Evolutionary conservation across 192 early-diverging fungal species (phyloP), one percentile per base, ranked within the genome.

Genomic region (Backusella tuberculispora): DNA sequence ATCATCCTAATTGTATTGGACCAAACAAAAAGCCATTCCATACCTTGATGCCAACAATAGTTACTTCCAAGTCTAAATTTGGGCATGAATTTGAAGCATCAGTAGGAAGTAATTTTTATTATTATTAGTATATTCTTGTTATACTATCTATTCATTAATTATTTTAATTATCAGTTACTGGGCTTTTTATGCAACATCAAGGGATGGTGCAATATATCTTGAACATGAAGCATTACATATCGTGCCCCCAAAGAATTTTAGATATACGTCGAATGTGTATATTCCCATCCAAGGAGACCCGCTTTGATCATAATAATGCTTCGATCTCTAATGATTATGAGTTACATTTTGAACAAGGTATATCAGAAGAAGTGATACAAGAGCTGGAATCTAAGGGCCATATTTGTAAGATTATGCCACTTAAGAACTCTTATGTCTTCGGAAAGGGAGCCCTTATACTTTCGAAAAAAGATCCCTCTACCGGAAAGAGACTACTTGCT

Each of bases 101-200:
- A 46, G 88, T 84, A 66, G 89, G 89, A 44, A 76, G 79, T 78
- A 60, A 71, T 24, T 75, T 14, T 34, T 48, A 14, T 43, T 43
- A 21, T 5, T 7, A 24, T 24, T 12, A 5, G 13, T 14, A 34
- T 15, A 6, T 9, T 10, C n/a, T 0, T 41, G 41, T n/a, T 40
- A 3, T 41, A 9, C n/a, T 38, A 17, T 24, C 6, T 29, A 14
- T 24, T 12, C 17, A 14, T 8, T 40, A 66, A 13, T 40, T n/a
- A 66, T n/a, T 37, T 80, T 73, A 40, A 83, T 79, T 14, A 85
- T 86, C 60, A 93, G 80, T 84, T 17, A 82, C 93, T 89, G 93
- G 92, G 42, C 91, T 87, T 6, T 92, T 86, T 75, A 91, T 91
- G 86, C 93, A 95, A 77, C 92, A 93, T 19, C 92, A 94, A 81